Base-by-base conservation (phyloP, 805 yeast genomes). In the Metschnikowia vanudenii region DNA sequence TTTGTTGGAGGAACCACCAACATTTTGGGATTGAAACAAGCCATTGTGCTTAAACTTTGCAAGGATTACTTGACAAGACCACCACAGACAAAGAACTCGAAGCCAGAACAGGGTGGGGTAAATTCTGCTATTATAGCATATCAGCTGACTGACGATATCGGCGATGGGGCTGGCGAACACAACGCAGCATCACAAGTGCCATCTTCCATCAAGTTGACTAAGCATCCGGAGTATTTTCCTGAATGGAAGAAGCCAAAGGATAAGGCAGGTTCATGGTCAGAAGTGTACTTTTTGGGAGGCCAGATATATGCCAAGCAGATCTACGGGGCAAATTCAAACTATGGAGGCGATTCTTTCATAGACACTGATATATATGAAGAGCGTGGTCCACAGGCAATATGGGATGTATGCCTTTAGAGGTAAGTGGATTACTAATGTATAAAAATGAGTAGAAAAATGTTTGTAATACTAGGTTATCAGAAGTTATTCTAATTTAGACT, bases 171-270 rank as follows among this genome's bases (percentile, higher is more conserved):
- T 16, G 39, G 40, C 13, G 56, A 53, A 11, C 48, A 43, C 35
- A 44, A 34, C 19, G 55, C 52, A n/a, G 46, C 50, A 50, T 53
- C 75, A 41, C 98, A 92, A 67, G 90, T 84, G 2, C 98, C 97
- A 18, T 81, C 82, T n/a, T 73, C 82, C 12, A 77, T 91, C 46
- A 81, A 78, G 54, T 61, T 81, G 41, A 81, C 83, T 20, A 84
- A 84, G 57, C 77, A 81, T 63, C 95, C 97, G 0, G 98, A 92
- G 46, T 91, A 92, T 65, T 92, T 92, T 68, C 88, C 96, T 1
- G 96, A 88, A 55, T 92, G 97, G 97, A 91, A 91, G 67, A 63
- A 65, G 50, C 74, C 76, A 7, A 70, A 70, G 58, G 74, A 68
- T 24, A 57, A 49, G 36, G 66, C 68, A 32, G 90, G 92, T 1